Base-by-base conservation (phyloP, 164 flowering plant genomes). In the Tetrastigma voinierianum region DNA sequence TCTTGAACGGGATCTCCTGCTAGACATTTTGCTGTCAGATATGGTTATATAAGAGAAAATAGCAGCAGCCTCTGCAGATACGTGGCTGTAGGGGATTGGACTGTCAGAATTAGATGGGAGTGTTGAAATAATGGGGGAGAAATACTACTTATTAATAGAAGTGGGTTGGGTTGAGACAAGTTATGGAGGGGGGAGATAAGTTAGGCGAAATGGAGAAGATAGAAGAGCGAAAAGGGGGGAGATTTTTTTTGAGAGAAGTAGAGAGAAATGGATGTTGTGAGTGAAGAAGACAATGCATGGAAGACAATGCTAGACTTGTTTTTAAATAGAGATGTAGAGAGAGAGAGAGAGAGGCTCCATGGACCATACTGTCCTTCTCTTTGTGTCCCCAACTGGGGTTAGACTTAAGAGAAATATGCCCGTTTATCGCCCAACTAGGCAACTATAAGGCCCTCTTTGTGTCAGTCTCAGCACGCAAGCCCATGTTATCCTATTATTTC, bases 281-380 rank as follows among this genome's bases (percentile, higher is more conserved):
- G 64, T 60, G 70, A 73, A 54, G 75, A 69, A 70, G 82, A 71
- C 79, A 78, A 76, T 78, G 82, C 79, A 78, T 78, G 80, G 80
- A 78, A 72, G 77, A 71, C 70, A 69, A 76, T 74, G 74, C 71
- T 67, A 40, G 25, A 40, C 11, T 59, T 60, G 57, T 62, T 62
- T 70, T 59, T 74, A 68, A 55, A 76, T 74, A 70, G 68, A 66
- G 66, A 48, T 19, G 16, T 51, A 10, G 66, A 17, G 62, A 53
- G 64, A 54, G 62, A 53, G 51, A 57, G 51, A 61, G 40, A 65
- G 70, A 75, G 81, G n/a, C n/a, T n/a, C n/a, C n/a, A 78, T 69
- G 70, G 55, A 73, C 81, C 83, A 78, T 76, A 69, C 79, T 67
- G 82, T 76, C 77, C 66, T 69, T 65, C 71, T 61, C 57, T 20